Base-by-base conservation (phyloP, 2,329 filamentous ascomycete genomes). In the Amesomyces nigricolor region DNA sequence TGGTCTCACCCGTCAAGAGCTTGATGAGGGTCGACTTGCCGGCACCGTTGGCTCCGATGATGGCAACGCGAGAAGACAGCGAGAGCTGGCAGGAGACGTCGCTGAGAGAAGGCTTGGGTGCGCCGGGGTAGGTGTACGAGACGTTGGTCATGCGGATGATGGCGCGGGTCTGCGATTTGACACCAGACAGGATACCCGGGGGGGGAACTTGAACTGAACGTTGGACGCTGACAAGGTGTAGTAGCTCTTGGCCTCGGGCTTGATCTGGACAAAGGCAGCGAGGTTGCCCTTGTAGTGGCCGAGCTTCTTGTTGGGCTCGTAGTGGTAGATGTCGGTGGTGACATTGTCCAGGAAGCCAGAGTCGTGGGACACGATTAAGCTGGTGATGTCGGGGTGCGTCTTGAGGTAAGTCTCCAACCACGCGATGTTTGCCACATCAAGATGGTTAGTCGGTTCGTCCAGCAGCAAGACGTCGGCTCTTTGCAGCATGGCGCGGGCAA, bases 21-120 rank as follows among this genome's bases (percentile, higher is more conserved):
- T 99, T 99, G 77, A 99, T 96, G 60, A 99, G 83, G 0, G 94
- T 99, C 11, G 92, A 96, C 75, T 99, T 99, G 70, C 94, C 94
- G 42, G 94, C 94, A 81, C 94, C 94, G 70, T 99, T 99, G 68
- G 90, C 89, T 57, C 94, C 94, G 63, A 99, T 96, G 65, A 99
- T 95, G 59, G 92, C 94, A 38, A 95, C 89, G 67, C 94, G 87
- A 42, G 92, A 97, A 4, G 91, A 96, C 46, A 99, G 79, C 2
- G 85, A 85, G 39, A 99, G 81, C 64, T 89, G 86, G 71, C 91
- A 92, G n/a, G 88, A 90, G 3, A 94, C 91, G 52, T 96, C 89
- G 48, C 74, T 70, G 38, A 99, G 79, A n/a, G 89, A 96, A 10
- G 92, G 91, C 73, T 96, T 96, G 14, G 84, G 74, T 2, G 89